Evolutionary conservation across 192 early-diverging fungal genomes (phyloP).

Genomic region (Mortierella claussenii): DNA sequence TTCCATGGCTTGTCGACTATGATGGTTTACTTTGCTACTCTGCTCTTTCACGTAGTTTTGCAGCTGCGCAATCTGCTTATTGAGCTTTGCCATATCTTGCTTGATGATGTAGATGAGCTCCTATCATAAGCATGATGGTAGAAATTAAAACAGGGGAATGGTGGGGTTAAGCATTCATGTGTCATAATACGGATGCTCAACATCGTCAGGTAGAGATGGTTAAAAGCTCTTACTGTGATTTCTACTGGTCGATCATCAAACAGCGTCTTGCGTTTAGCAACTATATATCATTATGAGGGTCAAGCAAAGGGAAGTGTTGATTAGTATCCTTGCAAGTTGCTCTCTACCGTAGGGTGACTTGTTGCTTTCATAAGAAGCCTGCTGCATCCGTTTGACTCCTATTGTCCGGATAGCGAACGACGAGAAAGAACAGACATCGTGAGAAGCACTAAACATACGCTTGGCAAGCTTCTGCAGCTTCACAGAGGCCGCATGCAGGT

Average conservation of each 20-base stretch:
- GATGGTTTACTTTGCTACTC: slow-evolving; percentile 41
- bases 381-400: too few species aligned
- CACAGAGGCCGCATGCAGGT: slow-evolving; percentile 85
- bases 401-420: too few species aligned
- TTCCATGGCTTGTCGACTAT: slow-evolving; percentile 80
- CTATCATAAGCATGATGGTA: slow-evolving; percentile 43
- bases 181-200: not conserved
- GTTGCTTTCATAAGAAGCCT: too few species aligned
- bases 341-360: too few species aligned
- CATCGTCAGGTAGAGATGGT: too few species aligned
- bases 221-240: slow-evolving; percentile 74
- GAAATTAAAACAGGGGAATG: not conserved
- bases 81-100: slow-evolving; percentile 94
- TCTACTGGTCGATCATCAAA: slow-evolving; percentile 98
- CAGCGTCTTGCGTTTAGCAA: slow-evolving; percentile 95
- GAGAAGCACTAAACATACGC: slow-evolving; percentile 49
- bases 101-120: slow-evolving; percentile 95
- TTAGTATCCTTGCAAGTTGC: not conserved
- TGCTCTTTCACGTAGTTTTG: slow-evolving; percentile 75
- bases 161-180: too few species aligned
- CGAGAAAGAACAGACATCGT: too few species aligned
- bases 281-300: slow-evolving; percentile 12
- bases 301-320: not conserved
- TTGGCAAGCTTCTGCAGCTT: slow-evolving; percentile 88
- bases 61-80: slow-evolving; percentile 91